Base-by-base conservation (phyloP, 2,329 filamentous ascomycete genomes). In the Hawksworthiomyces lignivorus region DNA sequence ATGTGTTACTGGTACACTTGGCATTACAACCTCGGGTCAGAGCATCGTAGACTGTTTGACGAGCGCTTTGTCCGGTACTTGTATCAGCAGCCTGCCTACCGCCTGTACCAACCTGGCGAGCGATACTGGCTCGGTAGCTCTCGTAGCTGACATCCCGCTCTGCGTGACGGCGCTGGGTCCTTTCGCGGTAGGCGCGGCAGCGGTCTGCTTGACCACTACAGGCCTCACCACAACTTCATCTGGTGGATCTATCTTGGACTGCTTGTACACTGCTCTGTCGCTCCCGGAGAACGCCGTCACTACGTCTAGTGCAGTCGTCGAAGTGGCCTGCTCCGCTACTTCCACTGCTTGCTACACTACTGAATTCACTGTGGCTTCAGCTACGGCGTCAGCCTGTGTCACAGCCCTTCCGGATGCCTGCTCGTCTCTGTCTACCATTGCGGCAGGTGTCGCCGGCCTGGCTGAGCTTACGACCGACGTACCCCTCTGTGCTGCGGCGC, bases 131-230 rank as follows among this genome's bases (percentile, higher is more conserved):
- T 1, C 7, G 0, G n/a, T n/a, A n/a, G 9, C 10, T 1, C 12
- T 52, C 4, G 0, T 30, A 1, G 11, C 28, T 15, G 36, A 49
- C n/a, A 36, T 44, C 4, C 30, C 47, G 4, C 30, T 47, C 9
- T 52, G 50, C 31, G n/a, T 28, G 1, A 17, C 24, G 2, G 47
- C 44, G 1, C 39, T 52, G 4, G 48, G 48, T 4, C 43, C 44
- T 2, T 50, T 36, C 26, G 46, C 41, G 5, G 26, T 36, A 2
- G 47, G 48, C 18, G 17, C 17, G 0, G 44, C 41, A 4, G 20
- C 38, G 2, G 29, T 21, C 2, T 52, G 50, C 18, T 27, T 52
- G 34, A 21, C 46, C 15, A 46, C 44, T 15, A 5, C 30, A 10
- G 32, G 21, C 7, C 17, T 49, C 11, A 41, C 28, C 7, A 29